Evolutionary conservation across 805 yeast genomes (phyloP).

Genomic region (Suhomyces xylopsoci): DNA sequence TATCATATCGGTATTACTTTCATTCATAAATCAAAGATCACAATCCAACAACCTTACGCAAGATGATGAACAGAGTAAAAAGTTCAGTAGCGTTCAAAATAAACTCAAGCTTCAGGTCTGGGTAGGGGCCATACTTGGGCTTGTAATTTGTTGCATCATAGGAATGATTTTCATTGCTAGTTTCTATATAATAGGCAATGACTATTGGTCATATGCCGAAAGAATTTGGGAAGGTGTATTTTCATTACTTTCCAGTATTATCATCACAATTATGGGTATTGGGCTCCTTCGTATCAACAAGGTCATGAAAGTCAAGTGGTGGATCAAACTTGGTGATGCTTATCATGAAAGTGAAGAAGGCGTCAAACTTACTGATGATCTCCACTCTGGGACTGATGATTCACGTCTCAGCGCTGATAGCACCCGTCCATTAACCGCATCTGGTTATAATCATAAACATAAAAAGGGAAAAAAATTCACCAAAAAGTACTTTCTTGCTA

Average conservation of each 20-base stretch:
- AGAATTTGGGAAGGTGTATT: constrained; percentile 86
- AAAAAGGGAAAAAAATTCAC: constrained; percentile 8
- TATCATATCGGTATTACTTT: constrained; percentile 26
- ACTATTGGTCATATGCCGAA: constrained; percentile 84
- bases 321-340: constrained; percentile 44
- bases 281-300: constrained; percentile 78
- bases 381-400: neutral
- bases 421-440: constrained; percentile 10
- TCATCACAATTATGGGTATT: constrained; percentile 84
- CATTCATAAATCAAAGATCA: constrained; percentile 23
- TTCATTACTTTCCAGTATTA: constrained; percentile 70
- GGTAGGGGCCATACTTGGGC: constrained; percentile 75
- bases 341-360: constrained; percentile 20
- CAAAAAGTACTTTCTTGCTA: constrained; percentile 23
- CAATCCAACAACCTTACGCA: neutral
- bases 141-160: constrained; percentile 62
- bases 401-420: constrained; percentile 11
- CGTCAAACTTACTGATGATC: neutral
- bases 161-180: constrained; percentile 69
- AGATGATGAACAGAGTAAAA: neutral
- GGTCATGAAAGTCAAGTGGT: constrained; percentile 75
- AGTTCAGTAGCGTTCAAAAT: constrained; percentile 5
- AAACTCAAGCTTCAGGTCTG: constrained; percentile 66
- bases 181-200: constrained; percentile 76
- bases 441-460: neutral